A percentile compares a stretch with the other conserved stretches of the same genome.
phyloP scores from a whole-genome alignment of 208 protist species.

The Naegleria fowleri region DNA sequence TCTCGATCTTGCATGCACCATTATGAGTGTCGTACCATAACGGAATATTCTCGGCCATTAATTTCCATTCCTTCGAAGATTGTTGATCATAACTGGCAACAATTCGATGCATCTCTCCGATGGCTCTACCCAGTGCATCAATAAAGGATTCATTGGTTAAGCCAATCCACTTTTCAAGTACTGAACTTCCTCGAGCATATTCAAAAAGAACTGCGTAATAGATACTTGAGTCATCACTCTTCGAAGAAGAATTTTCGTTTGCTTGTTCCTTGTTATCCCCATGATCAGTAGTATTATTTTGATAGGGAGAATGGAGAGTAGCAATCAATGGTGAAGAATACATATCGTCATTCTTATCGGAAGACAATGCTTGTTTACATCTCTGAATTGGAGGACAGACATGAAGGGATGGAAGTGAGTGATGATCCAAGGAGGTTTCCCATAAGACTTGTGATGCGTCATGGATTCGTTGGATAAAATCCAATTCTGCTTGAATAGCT shows the following conservation, averaged over 20 bases:
- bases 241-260: too few species aligned
- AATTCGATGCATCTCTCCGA: not conserved
- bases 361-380: too few species aligned
- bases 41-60: not conserved
- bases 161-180: not conserved
- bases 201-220: constrained; percentile 11
- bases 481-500: constrained; percentile 19
- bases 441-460: not conserved
- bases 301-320: not conserved
- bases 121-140: not conserved
- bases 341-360: too few species aligned
- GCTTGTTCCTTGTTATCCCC: too few species aligned
- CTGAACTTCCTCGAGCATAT: not conserved
- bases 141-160: not conserved
- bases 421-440: not conserved
- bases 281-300: too few species aligned
- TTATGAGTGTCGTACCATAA: not conserved
- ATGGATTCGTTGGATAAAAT: not conserved
- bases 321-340: not conserved
- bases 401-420: not conserved
- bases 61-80: not conserved
- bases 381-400: not conserved
- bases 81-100: too few species aligned
- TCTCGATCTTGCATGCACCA: not conserved
- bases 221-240: not conserved